Percentiles rank a stretch among this genome's conserved stretches.
These are phyloP conservation scores for Choiromyces venosus DNA, from an alignment of 495 filamentous ascomycete species.

Conservation along the genomic window DNA sequence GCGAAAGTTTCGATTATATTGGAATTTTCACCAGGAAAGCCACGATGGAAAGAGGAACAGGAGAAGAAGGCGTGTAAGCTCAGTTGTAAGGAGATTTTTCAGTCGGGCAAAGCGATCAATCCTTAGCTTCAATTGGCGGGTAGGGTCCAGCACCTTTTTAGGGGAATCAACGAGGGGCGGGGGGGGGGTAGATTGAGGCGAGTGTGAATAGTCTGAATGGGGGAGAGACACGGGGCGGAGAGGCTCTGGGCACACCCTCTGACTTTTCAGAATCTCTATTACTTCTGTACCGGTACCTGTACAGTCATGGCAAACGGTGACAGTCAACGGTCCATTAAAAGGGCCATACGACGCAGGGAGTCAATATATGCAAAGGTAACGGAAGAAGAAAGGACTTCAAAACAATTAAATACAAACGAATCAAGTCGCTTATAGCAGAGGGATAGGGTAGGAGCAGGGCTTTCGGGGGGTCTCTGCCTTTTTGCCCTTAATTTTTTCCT, in stretches of 20 bases:
- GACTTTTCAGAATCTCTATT: not conserved
- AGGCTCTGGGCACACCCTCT: not conserved
- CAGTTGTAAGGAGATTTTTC: conserved; percentile 31
- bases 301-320: not conserved
- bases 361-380: not conserved
- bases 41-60: conserved; percentile 17
- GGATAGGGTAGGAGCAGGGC: not conserved
- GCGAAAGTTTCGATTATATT: conserved; percentile 31
- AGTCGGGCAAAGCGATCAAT: conserved; percentile 7
- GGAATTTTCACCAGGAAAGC: conserved; percentile 34
- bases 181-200: not conserved
- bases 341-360: not conserved
- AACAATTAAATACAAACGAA: conserved; percentile 27
- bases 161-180: conserved; percentile 10
- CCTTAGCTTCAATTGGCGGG: conserved; percentile 24
- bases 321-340: not conserved
- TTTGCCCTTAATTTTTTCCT: conserved; percentile 12
- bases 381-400: not conserved
- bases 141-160: conserved; percentile 25
- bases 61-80: conserved; percentile 26
- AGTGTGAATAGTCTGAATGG: conserved; percentile 16
- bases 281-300: not conserved
- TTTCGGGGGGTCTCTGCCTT: conserved; percentile 20
- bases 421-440: not conserved
- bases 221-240: conserved; percentile 32